Evolutionary conservation across 129 eudicot species (phyloP), one percentile per base, ranked within the genome.

Genomic region (Sambucus nigra): DNA sequence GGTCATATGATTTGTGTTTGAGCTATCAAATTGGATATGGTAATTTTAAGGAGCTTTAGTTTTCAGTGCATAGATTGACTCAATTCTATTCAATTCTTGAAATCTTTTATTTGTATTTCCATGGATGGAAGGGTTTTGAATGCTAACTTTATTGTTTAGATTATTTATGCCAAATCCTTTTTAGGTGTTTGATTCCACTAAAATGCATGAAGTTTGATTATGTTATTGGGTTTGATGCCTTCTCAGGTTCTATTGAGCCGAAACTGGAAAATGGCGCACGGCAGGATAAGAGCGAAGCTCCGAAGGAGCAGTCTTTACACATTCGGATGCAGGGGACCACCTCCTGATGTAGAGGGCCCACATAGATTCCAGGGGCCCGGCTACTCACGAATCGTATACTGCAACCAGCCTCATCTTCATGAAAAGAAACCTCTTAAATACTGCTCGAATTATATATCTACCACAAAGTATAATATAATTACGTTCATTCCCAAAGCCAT

Each of bases 401-500:
- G 88, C 67, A 80, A 80, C 60, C 70, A 80, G 52, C 76, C 88
- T 55, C 63, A 45, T 32, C 47, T 72, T 57, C 83, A 80, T 44
- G 46, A 40, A 9, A 75, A 58, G 49, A 80, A 76, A 40, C 83
- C 88, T 15, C 60, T 65, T 31, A 76, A 68, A n/a, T 80, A 80
- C 48, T 55, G 77, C 69, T 17, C 77, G 5, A 80, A 80, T 55
- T 71, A 80, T 61, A 80, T 66, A 31, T 72, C 88, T 33, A 76
- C 83, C 50, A 80, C 88, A 12, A 80, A 80, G 63, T 80, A 80
- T 70, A 80, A 80, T 39, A 11, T 80, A 25, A 17, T 69, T 26
- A 76, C 83, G 0, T 80, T 76, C 38, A 69, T 80, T 50, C 88
- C 88, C 2, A 80, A 80, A 57, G 83, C 80, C 21, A 64, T 64